A percentile compares a stretch with the other conserved stretches of the same genome.
Conservation (phyloP, 108 stramenopile genomes). For the Cyclostephanos invisitatus region DNA sequence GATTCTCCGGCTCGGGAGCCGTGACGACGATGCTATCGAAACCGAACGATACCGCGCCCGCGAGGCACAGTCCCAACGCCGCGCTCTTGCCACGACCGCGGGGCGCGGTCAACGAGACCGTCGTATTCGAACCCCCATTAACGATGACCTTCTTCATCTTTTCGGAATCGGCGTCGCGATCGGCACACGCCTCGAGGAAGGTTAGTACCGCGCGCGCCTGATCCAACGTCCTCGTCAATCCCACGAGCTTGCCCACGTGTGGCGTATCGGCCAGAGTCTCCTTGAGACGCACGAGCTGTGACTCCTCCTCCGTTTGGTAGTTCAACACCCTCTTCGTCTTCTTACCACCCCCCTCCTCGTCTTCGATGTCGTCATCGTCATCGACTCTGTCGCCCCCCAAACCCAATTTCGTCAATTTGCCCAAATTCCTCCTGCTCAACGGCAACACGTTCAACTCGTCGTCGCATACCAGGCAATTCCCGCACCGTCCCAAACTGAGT, state of each 20-base stretch:
- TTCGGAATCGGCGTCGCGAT: slow-evolving; percentile 54
- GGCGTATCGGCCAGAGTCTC: slow-evolving; percentile 90
- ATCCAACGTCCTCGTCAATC: slow-evolving; percentile 92
- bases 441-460: slow-evolving; percentile 99
- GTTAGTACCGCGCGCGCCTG: slow-evolving; percentile 94
- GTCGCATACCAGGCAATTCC: slow-evolving; percentile 93
- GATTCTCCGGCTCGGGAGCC: slow-evolving; percentile 97
- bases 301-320: slow-evolving; percentile 60
- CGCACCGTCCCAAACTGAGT: slow-evolving; percentile 87
- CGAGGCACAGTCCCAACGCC: slow-evolving; percentile 95
- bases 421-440: slow-evolving; percentile 66
- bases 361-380: slow-evolving; percentile 18
- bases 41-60: slow-evolving; percentile 94
- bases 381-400: slow-evolving; percentile 27
- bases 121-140: slow-evolving; percentile 36
- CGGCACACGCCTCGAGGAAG: slow-evolving; percentile 93
- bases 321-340: slow-evolving; percentile 61
- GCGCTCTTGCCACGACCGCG: slow-evolving; percentile 99
- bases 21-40: slow-evolving; percentile 95
- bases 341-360: background rate
- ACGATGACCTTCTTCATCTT: background rate
- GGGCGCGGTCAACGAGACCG: slow-evolving; percentile 84
- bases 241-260: slow-evolving; percentile 92
- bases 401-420: slow-evolving; percentile 42
- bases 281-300: slow-evolving; percentile 83